Evolutionary conservation across 805 yeast genomes (phyloP), one percentile per base, ranked within the genome.

Genomic region (Kodamaea neixiangensis): DNA sequence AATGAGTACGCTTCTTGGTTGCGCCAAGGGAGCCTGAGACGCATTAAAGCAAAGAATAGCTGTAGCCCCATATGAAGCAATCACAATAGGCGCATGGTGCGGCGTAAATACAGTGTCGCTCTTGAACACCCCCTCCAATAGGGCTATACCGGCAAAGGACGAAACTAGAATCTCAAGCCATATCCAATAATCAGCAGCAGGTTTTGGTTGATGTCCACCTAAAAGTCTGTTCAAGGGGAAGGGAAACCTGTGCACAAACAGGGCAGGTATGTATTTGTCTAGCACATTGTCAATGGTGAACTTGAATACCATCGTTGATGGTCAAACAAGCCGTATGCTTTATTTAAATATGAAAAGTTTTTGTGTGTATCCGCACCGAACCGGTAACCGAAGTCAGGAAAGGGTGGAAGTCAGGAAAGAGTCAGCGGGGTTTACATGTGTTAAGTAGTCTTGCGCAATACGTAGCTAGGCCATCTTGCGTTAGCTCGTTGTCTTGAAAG

Each of bases 61-160:
- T 1, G 84, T 69, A 0, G 90, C 90, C 0, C 85, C 89, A 55
- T 80, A 80, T 54, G 77, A 68, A 2, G 84, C 85, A 37, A 80
- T 67, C n/a, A 81, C 70, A 9, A 71, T 58, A 2, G 84, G 83
- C 0, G 80, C 76, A 47, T 66, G 59, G 52, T 72, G 75, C 17
- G 54, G 44, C 3, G 65, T 58, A 55, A 80, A 79, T 0, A 70
- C 76, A 0, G 71, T 67, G 46, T 66, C 66, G 46, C 62, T 60
- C 53, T 62, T 66, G 59, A 80, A 80, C 0, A 80, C 68, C 0
- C 76, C 83, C 58, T 76, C 81, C 9, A 80, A 50, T 2, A 75
- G 55, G 7, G 76, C 62, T 0, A 80, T 64, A 0, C 83, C 82
- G n/a, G 66, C 61, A 54, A 80, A 79, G 0, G 82, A 58, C 1